Percentiles rank a stretch among this genome's conserved stretches.
Evolutionary conservation across 2,329 filamentous ascomycete genomes (phyloP).

Genomic region (Aspergillus texensis): DNA sequence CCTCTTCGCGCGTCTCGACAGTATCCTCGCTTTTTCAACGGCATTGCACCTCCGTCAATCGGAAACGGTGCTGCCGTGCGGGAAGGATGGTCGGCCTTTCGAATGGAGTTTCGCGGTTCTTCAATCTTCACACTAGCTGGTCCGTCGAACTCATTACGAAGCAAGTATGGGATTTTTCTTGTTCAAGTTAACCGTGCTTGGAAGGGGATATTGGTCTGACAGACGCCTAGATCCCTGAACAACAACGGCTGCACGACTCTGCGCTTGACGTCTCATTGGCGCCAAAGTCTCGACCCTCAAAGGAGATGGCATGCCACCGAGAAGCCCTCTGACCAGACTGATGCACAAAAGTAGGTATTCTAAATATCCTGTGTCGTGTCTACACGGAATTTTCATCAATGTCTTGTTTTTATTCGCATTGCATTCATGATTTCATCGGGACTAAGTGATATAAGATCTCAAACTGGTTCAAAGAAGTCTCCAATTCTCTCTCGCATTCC

Average conservation of each 20-base stretch:
- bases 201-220: background rate
- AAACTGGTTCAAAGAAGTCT: conserved; percentile 29
- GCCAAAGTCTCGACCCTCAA: background rate
- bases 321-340: conserved; percentile 21
- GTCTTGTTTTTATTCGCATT: background rate
- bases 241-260: background rate
- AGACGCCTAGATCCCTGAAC: background rate
- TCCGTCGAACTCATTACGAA: background rate
- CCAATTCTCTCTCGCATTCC: conserved; percentile 37
- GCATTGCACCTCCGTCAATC: background rate
- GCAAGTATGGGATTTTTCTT: conserved; percentile 2
- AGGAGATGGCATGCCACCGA: conserved; percentile 16
- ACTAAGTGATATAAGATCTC: conserved; percentile 21
- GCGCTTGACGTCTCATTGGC: background rate
- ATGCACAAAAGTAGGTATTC: conserved; percentile 23
- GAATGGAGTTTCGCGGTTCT: conserved; percentile 2
- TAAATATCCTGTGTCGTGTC: background rate
- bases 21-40: conserved; percentile 7
- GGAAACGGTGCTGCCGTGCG: background rate
- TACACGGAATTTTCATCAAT: background rate
- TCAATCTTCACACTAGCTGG: conserved; percentile 12
- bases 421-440: background rate
- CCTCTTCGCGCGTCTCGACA: conserved; percentile 16
- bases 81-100: conserved; percentile 10
- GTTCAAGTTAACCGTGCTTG: background rate